These are phyloP conservation scores for Lipomyces chichibuensis DNA, from an alignment of 805 yeast species.

Conservation along the genomic window DNA sequence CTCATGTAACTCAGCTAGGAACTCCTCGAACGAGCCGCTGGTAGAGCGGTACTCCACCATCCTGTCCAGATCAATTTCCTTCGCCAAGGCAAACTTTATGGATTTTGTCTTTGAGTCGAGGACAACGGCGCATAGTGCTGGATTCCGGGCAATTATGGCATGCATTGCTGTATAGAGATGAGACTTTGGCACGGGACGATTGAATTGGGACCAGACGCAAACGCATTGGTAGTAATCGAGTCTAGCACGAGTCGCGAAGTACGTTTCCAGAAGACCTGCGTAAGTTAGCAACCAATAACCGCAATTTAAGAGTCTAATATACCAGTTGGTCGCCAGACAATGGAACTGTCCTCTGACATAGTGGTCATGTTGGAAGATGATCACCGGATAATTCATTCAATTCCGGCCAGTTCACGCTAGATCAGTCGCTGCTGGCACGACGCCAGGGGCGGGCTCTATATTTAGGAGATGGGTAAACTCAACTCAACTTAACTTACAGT, in stretches of 20 bases:
- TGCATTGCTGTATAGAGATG: neutral
- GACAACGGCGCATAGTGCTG: conserved; percentile 11
- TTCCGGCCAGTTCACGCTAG: neutral
- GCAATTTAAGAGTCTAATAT: neutral
- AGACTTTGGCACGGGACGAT: neutral
- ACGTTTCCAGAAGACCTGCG: conserved; percentile 22
- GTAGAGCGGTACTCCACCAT: conserved; percentile 9
- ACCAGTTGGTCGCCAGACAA: neutral
- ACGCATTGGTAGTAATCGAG: conserved; percentile 14
- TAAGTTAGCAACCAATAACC: neutral
- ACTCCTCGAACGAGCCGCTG: neutral
- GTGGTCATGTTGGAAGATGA: neutral
- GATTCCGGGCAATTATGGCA: neutral
- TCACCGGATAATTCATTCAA: neutral
- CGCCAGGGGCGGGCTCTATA: no score
- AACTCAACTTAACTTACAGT: no score
- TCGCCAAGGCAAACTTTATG: conserved; percentile 6
- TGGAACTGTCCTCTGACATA: neutral
- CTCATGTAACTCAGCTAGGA: neutral
- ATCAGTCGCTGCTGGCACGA: no score
- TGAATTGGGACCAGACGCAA: conserved; percentile 11
- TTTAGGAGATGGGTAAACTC: no score
- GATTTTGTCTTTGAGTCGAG: neutral
- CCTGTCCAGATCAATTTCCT: conserved; percentile 12
- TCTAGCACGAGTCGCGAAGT: conserved; percentile 10